phyloP scores from a whole-genome alignment of 805 yeast genomes.

The Candida fluviatilis region DNA sequence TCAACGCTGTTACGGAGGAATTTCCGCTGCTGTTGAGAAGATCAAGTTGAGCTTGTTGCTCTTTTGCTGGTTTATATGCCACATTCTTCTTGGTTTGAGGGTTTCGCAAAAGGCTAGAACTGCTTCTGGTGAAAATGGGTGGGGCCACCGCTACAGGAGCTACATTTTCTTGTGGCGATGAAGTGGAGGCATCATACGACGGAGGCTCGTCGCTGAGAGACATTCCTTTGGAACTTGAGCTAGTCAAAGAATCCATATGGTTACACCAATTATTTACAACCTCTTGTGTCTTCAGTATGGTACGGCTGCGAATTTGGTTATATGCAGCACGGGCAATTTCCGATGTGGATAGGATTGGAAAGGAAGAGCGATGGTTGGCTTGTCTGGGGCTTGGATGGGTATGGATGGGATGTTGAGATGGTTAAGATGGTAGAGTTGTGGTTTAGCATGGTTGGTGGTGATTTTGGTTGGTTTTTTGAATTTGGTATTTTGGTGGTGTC shows the following conservation, averaged over 20 bases:
- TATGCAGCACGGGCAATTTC: too few relatives aligned
- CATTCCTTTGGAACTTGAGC: background rate
- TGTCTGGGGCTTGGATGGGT: too few relatives aligned
- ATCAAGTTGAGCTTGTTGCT: slow-evolving; percentile 35
- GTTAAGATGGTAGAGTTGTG: too few relatives aligned
- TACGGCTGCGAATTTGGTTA: too few relatives aligned
- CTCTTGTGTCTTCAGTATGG: too few relatives aligned
- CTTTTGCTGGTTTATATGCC: slow-evolving; percentile 32
- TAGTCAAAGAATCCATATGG: background rate
- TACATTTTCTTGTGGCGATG: background rate
- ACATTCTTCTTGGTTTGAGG: slow-evolving; percentile 13
- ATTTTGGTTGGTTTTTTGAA: too few relatives aligned
- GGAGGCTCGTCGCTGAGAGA: slow-evolving; percentile 17
- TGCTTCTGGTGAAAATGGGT: slow-evolving; percentile 3
- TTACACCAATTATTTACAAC: background rate
- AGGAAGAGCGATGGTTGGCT: too few relatives aligned
- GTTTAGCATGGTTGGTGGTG: too few relatives aligned
- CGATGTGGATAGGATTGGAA: too few relatives aligned
- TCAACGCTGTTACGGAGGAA: slow-evolving; percentile 10
- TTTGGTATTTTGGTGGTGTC: too few relatives aligned
- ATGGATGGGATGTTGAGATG: too few relatives aligned
- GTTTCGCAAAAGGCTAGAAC: slow-evolving; percentile 4
- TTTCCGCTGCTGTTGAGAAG: slow-evolving; percentile 7
- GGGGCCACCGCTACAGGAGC: background rate
- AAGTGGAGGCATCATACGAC: slow-evolving; percentile 15